A percentile compares a stretch with the other conserved stretches of the same genome.
Evolutionary conservation across 768 basidiomycete genomes (phyloP).

Genomic region (Russula compacta): DNA sequence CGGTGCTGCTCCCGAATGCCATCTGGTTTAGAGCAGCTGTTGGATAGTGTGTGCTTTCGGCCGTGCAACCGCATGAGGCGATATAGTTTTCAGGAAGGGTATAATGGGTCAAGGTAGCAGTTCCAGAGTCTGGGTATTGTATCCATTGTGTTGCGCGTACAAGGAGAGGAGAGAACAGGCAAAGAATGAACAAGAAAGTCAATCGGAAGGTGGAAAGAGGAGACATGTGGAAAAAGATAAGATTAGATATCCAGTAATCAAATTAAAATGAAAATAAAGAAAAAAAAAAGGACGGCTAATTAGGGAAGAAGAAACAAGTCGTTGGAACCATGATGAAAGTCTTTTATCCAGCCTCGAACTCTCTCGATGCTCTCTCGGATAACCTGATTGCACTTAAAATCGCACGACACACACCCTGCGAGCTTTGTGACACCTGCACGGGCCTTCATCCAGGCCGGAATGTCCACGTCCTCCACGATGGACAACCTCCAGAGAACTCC

Average conservation of each 20-base stretch:
- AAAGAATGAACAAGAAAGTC: neutral
- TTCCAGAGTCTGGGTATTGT: constrained; percentile 49
- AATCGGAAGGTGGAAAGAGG: neutral
- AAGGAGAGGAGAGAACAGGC: constrained; percentile 18
- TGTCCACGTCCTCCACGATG: constrained; percentile 51
- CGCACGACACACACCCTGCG: constrained; percentile 71
- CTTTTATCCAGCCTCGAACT: constrained; percentile 57
- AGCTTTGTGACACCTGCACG: constrained; percentile 53
- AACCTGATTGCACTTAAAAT: constrained; percentile 61
- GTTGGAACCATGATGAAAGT: constrained; percentile 41
- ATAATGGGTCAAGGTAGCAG: constrained; percentile 77
- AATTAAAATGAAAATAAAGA: neutral
- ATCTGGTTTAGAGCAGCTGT: constrained; percentile 74
- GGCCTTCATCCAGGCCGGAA: constrained; percentile 59
- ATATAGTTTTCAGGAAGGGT: constrained; percentile 43
- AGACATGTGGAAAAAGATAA: neutral
- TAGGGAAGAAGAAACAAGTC: neutral
- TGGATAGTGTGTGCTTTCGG: constrained; percentile 46
- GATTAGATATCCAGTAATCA: neutral
- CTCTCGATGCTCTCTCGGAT: constrained; percentile 39
- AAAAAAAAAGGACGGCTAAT: neutral
- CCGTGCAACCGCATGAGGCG: constrained; percentile 71
- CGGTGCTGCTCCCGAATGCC: constrained; percentile 68
- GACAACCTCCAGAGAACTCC: constrained; percentile 33
- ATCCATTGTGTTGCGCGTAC: constrained; percentile 44